These are phyloP conservation scores for Leccinum broughii DNA, from an alignment of 768 basidiomycete species.

Conservation along the genomic window DNA sequence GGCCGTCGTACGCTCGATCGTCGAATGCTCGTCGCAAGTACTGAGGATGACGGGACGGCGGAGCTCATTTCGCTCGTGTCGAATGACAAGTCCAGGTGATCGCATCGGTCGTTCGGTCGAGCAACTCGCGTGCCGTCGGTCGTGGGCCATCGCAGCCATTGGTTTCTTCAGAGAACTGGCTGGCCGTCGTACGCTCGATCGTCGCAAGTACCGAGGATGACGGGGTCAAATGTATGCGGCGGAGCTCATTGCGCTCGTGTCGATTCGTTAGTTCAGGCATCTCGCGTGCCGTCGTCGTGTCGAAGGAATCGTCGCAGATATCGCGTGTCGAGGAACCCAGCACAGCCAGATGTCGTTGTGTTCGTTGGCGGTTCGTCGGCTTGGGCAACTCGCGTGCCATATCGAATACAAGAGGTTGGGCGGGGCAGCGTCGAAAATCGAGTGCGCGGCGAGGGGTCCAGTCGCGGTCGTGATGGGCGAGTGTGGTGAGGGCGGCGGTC, in stretches of 20 bases:
- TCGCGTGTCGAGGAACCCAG: neutral
- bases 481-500: neutral
- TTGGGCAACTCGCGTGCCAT: slow-evolving; percentile 4
- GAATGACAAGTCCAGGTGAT: neutral
- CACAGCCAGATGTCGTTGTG: neutral
- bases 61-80: too few relatives aligned
- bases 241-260: neutral
- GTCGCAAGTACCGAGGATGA: neutral
- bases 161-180: neutral
- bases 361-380: neutral
- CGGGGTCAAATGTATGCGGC: neutral
- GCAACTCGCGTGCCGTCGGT: neutral
- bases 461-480: neutral
- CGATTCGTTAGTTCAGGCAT: neutral
- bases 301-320: neutral
- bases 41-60: too few relatives aligned
- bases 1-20: too few relatives aligned
- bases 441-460: neutral
- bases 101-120: neutral
- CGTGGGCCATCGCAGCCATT: neutral
- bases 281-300: neutral
- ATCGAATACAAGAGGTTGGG: neutral
- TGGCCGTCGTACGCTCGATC: neutral
- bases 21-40: too few relatives aligned
- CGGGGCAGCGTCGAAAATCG: neutral